Percentiles rank a stretch among this genome's conserved stretches.
These are phyloP conservation scores for Ananas comosus DNA, from an alignment of 176 grass and related monocot genomes.

Conservation along the genomic window DNA sequence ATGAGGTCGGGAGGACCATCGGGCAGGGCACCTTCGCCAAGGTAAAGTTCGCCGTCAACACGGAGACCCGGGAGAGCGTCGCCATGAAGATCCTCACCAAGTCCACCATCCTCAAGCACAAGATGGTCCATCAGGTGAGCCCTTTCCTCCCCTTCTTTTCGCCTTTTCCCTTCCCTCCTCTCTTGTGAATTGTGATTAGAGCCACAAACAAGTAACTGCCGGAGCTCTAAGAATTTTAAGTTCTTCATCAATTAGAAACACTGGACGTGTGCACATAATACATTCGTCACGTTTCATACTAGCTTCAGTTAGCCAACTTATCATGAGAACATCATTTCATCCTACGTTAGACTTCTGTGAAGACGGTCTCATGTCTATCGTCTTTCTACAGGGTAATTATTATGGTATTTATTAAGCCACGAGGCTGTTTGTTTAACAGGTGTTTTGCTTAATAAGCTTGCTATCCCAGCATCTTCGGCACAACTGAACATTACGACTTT, in stretches of 20 bases:
- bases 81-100: conserved; percentile 91
- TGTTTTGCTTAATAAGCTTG: not conserved
- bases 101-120: conserved; percentile 70
- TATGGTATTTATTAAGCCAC: not conserved
- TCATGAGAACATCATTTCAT: not conserved
- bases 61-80: conserved; percentile 49
- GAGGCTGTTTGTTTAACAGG: conserved; percentile 2
- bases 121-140: conserved; percentile 76
- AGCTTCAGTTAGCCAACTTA: not conserved
- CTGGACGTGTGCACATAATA: too few relatives aligned
- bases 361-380: not conserved
- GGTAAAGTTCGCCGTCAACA: conserved; percentile 82
- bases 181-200: not conserved
- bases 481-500: too few relatives aligned
- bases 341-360: not conserved
- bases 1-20: conserved; percentile 84
- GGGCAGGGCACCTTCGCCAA: conserved; percentile 89
- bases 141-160: not conserved
- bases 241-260: not conserved
- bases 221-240: not conserved
- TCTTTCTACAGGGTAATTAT: not conserved
- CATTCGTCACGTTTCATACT: too few relatives aligned
- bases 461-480: too few relatives aligned
- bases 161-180: not conserved
- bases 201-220: not conserved